Evolutionary conservation across 306 rosid genomes (phyloP).

Genomic region (Prosopis cineraria): DNA sequence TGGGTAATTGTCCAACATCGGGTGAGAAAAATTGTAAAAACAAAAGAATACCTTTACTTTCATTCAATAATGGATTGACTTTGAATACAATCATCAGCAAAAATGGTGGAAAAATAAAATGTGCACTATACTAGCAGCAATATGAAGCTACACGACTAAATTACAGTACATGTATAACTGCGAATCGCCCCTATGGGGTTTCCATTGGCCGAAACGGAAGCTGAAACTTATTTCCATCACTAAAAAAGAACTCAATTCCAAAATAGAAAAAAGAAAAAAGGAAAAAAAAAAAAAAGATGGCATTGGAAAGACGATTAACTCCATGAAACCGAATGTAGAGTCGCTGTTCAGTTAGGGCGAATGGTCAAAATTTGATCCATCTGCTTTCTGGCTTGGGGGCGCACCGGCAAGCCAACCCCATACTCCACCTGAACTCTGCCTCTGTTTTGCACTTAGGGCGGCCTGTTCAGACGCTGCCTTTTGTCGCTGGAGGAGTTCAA

Average conservation of each 20-base stretch:
- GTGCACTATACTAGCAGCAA: conserved; percentile 33
- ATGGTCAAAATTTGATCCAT: conserved; percentile 36
- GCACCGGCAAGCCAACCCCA: conserved; percentile 96
- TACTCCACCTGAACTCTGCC: conserved; percentile 73
- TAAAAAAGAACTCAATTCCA: conserved; percentile 38
- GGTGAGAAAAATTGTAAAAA: conserved; percentile 8
- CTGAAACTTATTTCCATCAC: conserved; percentile 53
- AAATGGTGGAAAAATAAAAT: conserved; percentile 43
- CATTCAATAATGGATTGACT: conserved; percentile 32
- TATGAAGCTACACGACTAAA: conserved; percentile 45
- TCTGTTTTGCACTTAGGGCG: conserved; percentile 64
- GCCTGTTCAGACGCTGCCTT: conserved; percentile 89
- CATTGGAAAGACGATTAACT: conserved; percentile 39
- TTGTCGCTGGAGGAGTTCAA: conserved; percentile 88
- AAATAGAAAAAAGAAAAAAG: conserved; percentile 12
- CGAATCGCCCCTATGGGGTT: conserved; percentile 41
- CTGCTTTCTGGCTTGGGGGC: conserved; percentile 45
- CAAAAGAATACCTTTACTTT: conserved; percentile 33
- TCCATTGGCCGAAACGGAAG: conserved; percentile 46
- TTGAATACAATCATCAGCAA: conserved; percentile 47
- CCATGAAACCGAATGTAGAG: conserved; percentile 44
- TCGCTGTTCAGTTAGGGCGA: conserved; percentile 36
- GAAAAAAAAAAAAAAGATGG: conserved; percentile 24
- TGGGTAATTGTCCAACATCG: neutral
- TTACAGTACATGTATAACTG: conserved; percentile 48